Evolutionary conservation across 225 moss, liverwort and hornwort genomes (phyloP).

Genomic region (Neckera pumila): DNA sequence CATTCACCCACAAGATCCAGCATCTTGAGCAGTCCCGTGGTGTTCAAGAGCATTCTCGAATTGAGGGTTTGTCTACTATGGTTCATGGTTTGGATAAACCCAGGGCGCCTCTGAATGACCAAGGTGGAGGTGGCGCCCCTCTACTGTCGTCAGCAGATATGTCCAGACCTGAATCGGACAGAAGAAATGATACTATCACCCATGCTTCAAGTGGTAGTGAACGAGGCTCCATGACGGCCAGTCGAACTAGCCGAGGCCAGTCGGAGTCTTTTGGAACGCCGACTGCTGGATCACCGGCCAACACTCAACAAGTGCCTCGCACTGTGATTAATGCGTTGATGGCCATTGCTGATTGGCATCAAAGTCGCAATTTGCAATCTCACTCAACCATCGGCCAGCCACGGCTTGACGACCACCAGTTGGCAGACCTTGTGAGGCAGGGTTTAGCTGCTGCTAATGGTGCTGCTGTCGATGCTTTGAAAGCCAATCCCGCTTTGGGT

Average conservation of each 20-base stretch:
- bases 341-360: slow-evolving; percentile 56
- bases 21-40: slow-evolving; percentile 28
- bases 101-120: slow-evolving; percentile 16
- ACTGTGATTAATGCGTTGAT: slow-evolving; percentile 47
- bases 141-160: slow-evolving; percentile 19
- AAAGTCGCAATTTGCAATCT: slow-evolving; percentile 25
- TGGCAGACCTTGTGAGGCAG: slow-evolving; percentile 33
- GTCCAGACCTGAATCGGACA: slow-evolving; percentile 21
- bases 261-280: slow-evolving; percentile 22
- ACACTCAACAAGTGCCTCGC: slow-evolving; percentile 39
- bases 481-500: slow-evolving; percentile 22
- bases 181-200: slow-evolving; percentile 19
- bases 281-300: slow-evolving; percentile 6
- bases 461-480: slow-evolving; percentile 30
- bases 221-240: slow-evolving; percentile 10
- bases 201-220: slow-evolving; percentile 16
- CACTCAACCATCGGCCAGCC: slow-evolving; percentile 21
- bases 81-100: slow-evolving; percentile 37
- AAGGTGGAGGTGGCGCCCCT: slow-evolving; percentile 13
- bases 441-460: slow-evolving; percentile 32
- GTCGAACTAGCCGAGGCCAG: slow-evolving; percentile 29
- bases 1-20: slow-evolving; percentile 20
- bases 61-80: slow-evolving; percentile 29
- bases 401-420: slow-evolving; percentile 34
- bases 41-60: slow-evolving; percentile 24